Evolutionary conservation across 805 yeast species (phyloP), one percentile per base, ranked within the genome.

Genomic region (Hanseniaspora valbyensis): DNA sequence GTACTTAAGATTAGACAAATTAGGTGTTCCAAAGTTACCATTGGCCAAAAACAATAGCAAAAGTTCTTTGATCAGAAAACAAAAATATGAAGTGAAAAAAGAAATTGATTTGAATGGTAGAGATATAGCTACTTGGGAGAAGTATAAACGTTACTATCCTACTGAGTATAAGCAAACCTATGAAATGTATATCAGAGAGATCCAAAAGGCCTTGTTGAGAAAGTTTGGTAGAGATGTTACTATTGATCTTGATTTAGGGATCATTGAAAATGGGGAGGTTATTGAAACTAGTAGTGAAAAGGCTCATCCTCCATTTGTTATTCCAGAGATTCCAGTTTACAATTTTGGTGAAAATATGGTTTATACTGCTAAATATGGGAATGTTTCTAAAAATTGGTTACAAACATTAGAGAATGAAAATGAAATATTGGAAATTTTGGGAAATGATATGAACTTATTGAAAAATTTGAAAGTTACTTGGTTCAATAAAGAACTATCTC

Each of bases 11-110:
- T 26, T 48, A 2, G 44, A 48, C 25, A 28, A 24, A 25, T 12
- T 48, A 19, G 51, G 51, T 26, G 33, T 48, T 9, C 51, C 51
- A 14, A 32, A 12, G 7, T 28, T 48, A 8, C 51, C 51, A 12
- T 14, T 48, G 19, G 44, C 44, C n/a, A 48, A 48, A 36, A 48
- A 48, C 25, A 39, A 48, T 14, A 19, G n/a, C 5, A 48, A 48
- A 25, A 48, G 14, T 16, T 32, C 41, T 32, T 13, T 32, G 3
- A 26, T 24, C 4, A 48, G 44, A 24, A 21, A 32, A 24, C 18
- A 18, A n/a, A 21, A 18, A 7, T 48, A 29, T 40, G 51, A 48
- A 16, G 32, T 24, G n/a, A 39, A 33, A 14, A 19, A 42, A 3
- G 33, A 24, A 13, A 34, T 48, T 16, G 51, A 48, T 33, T 28